A percentile compares a stretch with the other conserved stretches of the same genome.
Conservation (phyloP, 2,329 filamentous ascomycete species). For the Thielaviopsis populi region DNA sequence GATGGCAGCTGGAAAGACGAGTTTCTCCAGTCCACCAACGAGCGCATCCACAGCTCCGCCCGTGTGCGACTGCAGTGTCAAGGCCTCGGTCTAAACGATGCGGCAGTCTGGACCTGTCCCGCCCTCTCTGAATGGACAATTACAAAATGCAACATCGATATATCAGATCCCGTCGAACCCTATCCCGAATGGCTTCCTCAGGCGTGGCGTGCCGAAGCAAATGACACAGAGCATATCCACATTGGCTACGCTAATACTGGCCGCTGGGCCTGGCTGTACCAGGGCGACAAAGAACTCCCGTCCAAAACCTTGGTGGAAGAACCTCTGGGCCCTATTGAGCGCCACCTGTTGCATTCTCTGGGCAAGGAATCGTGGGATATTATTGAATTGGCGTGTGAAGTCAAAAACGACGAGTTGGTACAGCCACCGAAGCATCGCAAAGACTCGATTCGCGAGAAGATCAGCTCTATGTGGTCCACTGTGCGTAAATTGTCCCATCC, state of each 20-base stretch:
- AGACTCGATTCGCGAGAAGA: conserved; percentile 7
- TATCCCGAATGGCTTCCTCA: conserved; percentile 8
- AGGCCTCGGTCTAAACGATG: conserved; percentile 36
- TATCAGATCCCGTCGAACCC: not conserved
- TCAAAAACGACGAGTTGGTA: not conserved
- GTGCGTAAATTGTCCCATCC: not conserved
- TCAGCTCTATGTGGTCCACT: not conserved
- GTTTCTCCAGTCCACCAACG: conserved; percentile 38
- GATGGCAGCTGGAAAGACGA: conserved; percentile 25
- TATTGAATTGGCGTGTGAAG: not conserved
- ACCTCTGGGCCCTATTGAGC: conserved; percentile 37
- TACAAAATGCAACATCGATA: not conserved
- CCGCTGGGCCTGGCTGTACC: conserved; percentile 42
- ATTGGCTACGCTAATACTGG: conserved; percentile 20
- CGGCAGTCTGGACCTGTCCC: conserved; percentile 31
- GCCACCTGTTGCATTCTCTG: conserved; percentile 32
- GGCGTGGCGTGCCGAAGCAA: conserved; percentile 17
- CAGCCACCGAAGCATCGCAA: conserved; percentile 9
- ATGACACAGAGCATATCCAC: conserved; percentile 15
- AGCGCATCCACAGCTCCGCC: conserved; percentile 40
- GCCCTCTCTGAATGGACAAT: conserved; percentile 33
- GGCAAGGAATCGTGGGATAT: conserved; percentile 26
- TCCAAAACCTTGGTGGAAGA: conserved; percentile 36
- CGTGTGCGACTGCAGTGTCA: conserved; percentile 36
- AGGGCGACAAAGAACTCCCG: conserved; percentile 29